Conservation (phyloP, 2,329 filamentous ascomycete genomes). For the Bretziella fagacearum region DNA sequence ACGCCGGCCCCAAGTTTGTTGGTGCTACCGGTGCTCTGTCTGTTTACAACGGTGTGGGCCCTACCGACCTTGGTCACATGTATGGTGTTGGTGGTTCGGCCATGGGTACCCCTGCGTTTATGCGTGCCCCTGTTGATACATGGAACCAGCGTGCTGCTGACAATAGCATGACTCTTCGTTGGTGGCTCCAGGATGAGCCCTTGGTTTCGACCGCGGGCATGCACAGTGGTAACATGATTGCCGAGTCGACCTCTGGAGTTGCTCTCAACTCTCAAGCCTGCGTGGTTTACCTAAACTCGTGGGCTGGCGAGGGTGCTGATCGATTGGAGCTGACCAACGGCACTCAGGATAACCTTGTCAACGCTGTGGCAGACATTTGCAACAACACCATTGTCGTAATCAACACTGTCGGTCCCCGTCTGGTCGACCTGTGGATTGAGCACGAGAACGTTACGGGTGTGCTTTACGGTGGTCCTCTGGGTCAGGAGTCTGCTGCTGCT, state of each 20-base stretch:
- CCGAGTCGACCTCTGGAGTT: conserved; percentile 27
- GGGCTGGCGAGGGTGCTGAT: conserved; percentile 55
- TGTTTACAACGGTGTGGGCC: conserved; percentile 43
- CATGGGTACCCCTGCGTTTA: conserved; percentile 28
- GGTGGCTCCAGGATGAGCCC: conserved; percentile 32
- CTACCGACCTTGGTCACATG: conserved; percentile 41
- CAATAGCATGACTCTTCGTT: conserved; percentile 40
- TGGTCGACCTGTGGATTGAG: conserved; percentile 44
- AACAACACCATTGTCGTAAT: conserved; percentile 47
- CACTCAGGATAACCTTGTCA: conserved; percentile 40
- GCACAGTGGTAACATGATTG: conserved; percentile 38
- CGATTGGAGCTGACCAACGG: conserved; percentile 46
- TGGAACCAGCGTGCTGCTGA: conserved; percentile 32
- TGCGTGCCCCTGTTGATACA: conserved; percentile 38
- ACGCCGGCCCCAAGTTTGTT: conserved; percentile 37
- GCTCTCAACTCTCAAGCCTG: conserved; percentile 37
- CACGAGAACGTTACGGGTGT: conserved; percentile 47
- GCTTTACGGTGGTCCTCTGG: conserved; percentile 46
- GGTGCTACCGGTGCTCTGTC: conserved; percentile 39
- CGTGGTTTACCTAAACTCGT: conserved; percentile 48
- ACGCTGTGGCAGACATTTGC: conserved; percentile 39
- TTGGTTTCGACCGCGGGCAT: conserved; percentile 34
- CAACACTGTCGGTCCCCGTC: conserved; percentile 44
- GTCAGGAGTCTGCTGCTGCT: conserved; percentile 42
- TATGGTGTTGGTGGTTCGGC: conserved; percentile 38